Base-by-base conservation (phyloP, 805 yeast genomes). In the Ogataea thermomethanolica region DNA sequence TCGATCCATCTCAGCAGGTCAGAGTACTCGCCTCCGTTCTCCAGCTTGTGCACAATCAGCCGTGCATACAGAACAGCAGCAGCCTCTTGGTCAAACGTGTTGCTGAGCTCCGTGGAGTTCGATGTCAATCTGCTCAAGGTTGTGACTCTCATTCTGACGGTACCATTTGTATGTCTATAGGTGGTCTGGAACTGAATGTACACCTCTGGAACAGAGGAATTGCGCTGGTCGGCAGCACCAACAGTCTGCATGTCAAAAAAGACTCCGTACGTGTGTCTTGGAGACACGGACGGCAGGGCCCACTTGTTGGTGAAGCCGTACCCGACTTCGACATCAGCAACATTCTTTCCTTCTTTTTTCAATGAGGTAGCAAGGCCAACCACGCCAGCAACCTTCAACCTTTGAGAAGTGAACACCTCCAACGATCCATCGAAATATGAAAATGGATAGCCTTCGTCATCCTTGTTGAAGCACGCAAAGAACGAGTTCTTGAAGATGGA, bases 1-100 rank as follows among this genome's bases (percentile, higher is more conserved):
- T 93, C 99, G 46, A 88, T 81, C 97, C 97, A 91, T 64, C 95
- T 74, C 57, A 90, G 74, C 15, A 91, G 85, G 61, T 91, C 98
- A 10, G 95, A 90, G 44, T 64, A 64, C 49, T 65, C 69, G 42
- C 67, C 68, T 30, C 93, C 93, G 55, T 88, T 95, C 56, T 89
- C 96, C 20, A 84, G 76, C 62, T 89, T 89, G 72, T 76, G 83
- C 32, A 91, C 89, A 8, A 96, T 93, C 39, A 91, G 76, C 59
- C 98, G 75, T 1, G 97, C 84, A 81, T 91, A 83, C 44, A 90
- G 69, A 1, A 90, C 97, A 11, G 96, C 95, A 3, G 99, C 96
- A 9, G 97, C 96, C 65, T 93, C 98, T 71, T 93, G 98, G 66
- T 93, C 99, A 62, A 93, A 93, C n/a, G 93, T 56, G 43, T 65